Evolutionary conservation across 176 grass and related monocot genomes (phyloP).

Genomic region (Tillandsia leiboldiana): DNA sequence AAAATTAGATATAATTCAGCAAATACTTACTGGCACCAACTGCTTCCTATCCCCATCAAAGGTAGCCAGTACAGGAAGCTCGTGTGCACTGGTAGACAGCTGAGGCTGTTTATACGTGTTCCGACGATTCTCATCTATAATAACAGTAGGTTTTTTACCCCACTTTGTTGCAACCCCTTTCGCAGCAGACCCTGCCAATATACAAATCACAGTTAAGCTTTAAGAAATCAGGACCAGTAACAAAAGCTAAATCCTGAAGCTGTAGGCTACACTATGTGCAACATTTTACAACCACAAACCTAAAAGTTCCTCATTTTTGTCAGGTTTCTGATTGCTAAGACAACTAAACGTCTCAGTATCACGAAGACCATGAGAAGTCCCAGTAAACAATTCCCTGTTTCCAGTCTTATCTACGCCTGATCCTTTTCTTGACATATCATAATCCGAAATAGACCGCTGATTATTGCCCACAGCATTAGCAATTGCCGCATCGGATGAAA

Average conservation of each 20-base stretch:
- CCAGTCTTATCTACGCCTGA: neutral
- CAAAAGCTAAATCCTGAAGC: neutral
- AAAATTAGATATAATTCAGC: neutral
- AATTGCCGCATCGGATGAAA: constrained; percentile 18
- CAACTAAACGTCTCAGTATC: constrained; percentile 12
- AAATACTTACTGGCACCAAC: constrained; percentile 33
- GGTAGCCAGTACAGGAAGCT: constrained; percentile 18
- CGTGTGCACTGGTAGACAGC: neutral
- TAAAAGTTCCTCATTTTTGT: constrained; percentile 24
- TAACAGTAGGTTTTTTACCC: constrained; percentile 13
- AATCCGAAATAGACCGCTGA: constrained; percentile 10
- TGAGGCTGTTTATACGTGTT: constrained; percentile 20
- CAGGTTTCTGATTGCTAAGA: constrained; percentile 23
- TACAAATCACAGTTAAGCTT: neutral
- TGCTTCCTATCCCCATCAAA: constrained; percentile 32
- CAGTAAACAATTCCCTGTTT: neutral
- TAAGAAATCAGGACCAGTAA: neutral
- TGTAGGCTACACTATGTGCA: neutral
- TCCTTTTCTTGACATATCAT: constrained; percentile 13
- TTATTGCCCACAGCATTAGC: constrained; percentile 10
- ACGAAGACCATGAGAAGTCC: constrained; percentile 3
- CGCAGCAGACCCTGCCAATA: constrained; percentile 19
- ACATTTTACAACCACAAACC: constrained; percentile 9
- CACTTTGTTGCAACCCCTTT: constrained; percentile 26
- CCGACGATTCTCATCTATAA: constrained; percentile 28